phyloP scores from a whole-genome alignment of 495 filamentous ascomycete genomes.

The Annulohypoxylon nitens region DNA sequence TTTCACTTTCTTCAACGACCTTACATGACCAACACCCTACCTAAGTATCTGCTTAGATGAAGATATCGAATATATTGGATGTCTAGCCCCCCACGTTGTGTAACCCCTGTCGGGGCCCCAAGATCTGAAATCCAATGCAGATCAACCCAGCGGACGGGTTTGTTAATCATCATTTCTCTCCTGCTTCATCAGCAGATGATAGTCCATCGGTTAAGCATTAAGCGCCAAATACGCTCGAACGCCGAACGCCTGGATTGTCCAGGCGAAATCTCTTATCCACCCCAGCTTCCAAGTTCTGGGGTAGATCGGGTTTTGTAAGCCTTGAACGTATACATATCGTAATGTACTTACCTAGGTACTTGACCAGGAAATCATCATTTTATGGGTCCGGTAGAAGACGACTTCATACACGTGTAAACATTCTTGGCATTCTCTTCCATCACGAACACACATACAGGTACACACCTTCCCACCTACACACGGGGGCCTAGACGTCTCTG shows the following conservation, averaged over 20 bases:
- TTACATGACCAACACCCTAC: constrained; percentile 8
- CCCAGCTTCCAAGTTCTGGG: constrained; percentile 12
- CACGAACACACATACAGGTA: constrained; percentile 4
- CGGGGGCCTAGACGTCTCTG: background rate
- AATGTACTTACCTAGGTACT: background rate
- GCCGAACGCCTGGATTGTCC: constrained; percentile 5
- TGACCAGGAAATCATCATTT: constrained; percentile 14
- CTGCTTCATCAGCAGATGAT: constrained; percentile 31
- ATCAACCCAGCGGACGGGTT: constrained; percentile 38
- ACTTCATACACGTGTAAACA: constrained; percentile 10
- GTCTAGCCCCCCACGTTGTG: constrained; percentile 38
- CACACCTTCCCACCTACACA: background rate
- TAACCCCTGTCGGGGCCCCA: constrained; percentile 35
- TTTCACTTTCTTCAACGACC: constrained; percentile 11
- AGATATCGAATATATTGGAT: constrained; percentile 31
- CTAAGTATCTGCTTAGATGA: constrained; percentile 1
- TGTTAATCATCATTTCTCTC: constrained; percentile 39
- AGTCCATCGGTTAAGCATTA: constrained; percentile 20
- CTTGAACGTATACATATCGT: background rate
- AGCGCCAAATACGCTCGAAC: constrained; percentile 13
- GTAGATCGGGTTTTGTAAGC: constrained; percentile 19
- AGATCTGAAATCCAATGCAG: constrained; percentile 41
- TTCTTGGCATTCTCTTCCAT: constrained; percentile 10
- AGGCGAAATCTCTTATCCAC: constrained; percentile 26
- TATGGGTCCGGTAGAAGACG: constrained; percentile 20